Base-by-base conservation (phyloP, 23 red algal species). In the Cyanidioschyzon merolae region DNA sequence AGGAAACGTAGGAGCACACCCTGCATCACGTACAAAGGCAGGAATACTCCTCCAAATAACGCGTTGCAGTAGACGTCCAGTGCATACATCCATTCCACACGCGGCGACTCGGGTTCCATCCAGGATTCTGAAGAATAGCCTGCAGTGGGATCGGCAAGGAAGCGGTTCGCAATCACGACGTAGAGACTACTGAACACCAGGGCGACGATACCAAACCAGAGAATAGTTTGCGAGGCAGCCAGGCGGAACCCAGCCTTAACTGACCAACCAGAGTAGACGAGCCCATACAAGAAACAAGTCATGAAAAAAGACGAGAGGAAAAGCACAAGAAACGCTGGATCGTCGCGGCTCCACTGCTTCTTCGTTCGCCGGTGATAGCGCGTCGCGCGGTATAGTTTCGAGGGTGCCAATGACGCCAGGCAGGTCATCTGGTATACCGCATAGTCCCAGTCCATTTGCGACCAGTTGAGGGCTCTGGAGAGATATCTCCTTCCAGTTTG, bases 341-440 rank as follows among this genome's bases (percentile, higher is more conserved):
- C 94, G 67, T 98, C 94, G n/a, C 94, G 85, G 2, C 87, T 88
- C 94, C 94, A 98, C 76, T 98, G 94, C 40, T 91, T 91, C 76
- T 98, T 98, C 7, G 94, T 98, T 77, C 91, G 94, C 83, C 82
- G 80, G 57, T 98, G 94, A 39, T 92, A 98, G 57, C 90, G 88
- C 27, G 88, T 87, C 2, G 86, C 89, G 40, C 94, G 77, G 75
- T 91, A 98, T 38, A 98, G 83, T 36, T 83, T 83, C n/a, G 84
- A 85, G 75, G 94, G 94, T 71, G 21, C n/a, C 30, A 84, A 77
- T 37, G 89, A 74, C 37, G 82, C 85, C 68, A 98, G 75, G 67
- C 91, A 76, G 1, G 89, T 59, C 89, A 91, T 89, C 83, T 98
- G 94, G 84, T 88, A 98, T 25, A 98, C 37, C 39, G 94, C 86